Evolutionary conservation across 1,284 basidiomycete genomes (phyloP).

Genomic region (Leccinum huronense): DNA sequence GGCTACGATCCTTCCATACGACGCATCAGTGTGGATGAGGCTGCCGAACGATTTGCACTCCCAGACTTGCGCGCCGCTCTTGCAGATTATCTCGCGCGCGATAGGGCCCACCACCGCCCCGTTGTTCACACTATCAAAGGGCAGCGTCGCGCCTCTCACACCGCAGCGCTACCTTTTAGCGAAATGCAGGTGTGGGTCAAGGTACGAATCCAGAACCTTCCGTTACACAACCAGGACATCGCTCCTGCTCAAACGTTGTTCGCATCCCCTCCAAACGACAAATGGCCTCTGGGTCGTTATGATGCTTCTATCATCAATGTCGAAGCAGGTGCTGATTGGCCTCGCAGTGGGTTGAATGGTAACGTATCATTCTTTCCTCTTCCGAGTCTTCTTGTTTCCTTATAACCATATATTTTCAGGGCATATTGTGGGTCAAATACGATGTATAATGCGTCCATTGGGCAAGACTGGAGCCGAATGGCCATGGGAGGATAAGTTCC

Average conservation of each 20-base stretch:
- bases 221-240: not conserved
- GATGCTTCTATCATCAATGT: slow-evolving; percentile 2
- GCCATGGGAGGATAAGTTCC: not conserved
- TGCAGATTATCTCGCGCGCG: not conserved
- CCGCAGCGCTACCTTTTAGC: not conserved
- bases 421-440: not conserved
- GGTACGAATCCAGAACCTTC: not conserved
- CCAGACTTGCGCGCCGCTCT: not conserved
- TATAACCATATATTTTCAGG: not conserved
- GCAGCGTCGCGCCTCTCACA: not conserved
- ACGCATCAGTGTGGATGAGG: not conserved
- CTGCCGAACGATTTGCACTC: not conserved
- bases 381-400: too few relatives aligned
- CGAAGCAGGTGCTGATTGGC: not conserved
- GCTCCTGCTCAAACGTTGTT: slow-evolving; percentile 1
- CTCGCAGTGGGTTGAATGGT: not conserved
- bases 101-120: not conserved
- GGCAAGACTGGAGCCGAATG: not conserved
- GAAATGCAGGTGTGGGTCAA: slow-evolving; percentile 1
- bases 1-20: not conserved
- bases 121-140: not conserved
- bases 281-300: not conserved
- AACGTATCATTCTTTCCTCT: not conserved
- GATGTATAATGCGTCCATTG: not conserved
- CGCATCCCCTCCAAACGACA: not conserved